phyloP scores from a whole-genome alignment of 805 yeast genomes.

The Kodamaea lidongshanica region DNA sequence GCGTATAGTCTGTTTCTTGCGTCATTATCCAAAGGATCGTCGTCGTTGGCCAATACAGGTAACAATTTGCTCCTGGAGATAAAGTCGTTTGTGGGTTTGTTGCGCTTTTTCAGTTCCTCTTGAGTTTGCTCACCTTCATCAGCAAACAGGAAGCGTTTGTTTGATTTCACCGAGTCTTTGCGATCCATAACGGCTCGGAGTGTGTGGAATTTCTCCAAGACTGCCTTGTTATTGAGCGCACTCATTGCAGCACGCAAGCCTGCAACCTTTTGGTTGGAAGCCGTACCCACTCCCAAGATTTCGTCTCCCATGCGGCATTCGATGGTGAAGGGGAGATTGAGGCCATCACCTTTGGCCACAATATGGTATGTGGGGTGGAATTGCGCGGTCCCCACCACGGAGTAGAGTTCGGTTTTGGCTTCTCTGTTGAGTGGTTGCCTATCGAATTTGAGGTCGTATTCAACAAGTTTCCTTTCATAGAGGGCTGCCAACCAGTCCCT shows the following conservation, averaged over 20 bases:
- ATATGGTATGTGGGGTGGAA: constrained; percentile 55
- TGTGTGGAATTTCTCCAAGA: constrained; percentile 59
- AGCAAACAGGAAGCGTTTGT: constrained; percentile 5
- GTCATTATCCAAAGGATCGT: constrained; percentile 23
- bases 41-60: constrained; percentile 24
- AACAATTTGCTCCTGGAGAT: constrained; percentile 12
- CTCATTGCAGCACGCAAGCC: constrained; percentile 81
- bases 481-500: constrained; percentile 52
- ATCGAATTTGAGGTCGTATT: constrained; percentile 28
- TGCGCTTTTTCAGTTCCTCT: constrained; percentile 34
- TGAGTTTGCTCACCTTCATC: constrained; percentile 4
- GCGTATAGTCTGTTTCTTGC: constrained; percentile 39
- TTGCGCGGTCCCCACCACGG: constrained; percentile 71
- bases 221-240: constrained; percentile 54
- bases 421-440: constrained; percentile 45
- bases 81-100: constrained; percentile 16
- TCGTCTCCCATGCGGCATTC: constrained; percentile 62
- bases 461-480: constrained; percentile 39
- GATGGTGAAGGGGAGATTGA: constrained; percentile 51
- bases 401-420: constrained; percentile 75
- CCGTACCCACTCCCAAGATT: constrained; percentile 66
- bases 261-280: constrained; percentile 65
- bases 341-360: constrained; percentile 40
- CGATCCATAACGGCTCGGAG: constrained; percentile 35
- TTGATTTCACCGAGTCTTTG: constrained; percentile 12